Evolutionary conservation across 2,329 filamentous ascomycete species (phyloP), one percentile per base, ranked within the genome.

Genomic region (Xylariales sp.): DNA sequence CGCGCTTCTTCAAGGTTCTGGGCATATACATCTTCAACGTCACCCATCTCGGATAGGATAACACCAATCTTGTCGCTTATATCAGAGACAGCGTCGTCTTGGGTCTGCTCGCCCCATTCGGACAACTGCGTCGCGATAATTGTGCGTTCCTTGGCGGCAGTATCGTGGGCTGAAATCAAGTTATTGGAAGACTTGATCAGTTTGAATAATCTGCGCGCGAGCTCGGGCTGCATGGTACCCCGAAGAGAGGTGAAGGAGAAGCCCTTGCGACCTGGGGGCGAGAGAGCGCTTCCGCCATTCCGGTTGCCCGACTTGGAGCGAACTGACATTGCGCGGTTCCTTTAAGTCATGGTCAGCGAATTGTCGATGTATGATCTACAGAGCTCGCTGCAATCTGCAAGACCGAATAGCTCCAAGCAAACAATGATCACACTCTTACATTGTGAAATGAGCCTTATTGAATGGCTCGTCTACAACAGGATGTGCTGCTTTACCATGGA

Each of bases 61-160:
- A 97, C 91, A 36, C 89, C 93, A 37, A 98, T 74, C 74, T 98
- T 98, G 74, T 97, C 93, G 42, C 86, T 89, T 50, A 98, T 78
- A 58, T 97, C 93, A 37, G 81, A 88, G 54, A 97, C 74, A 36
- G 82, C 80, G 44, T 95, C 88, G 55, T 98, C 93, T 37, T 80
- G 78, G 2, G 90, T 96, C 43, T 86, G 78, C 66, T 97, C 90
- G 41, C 93, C 93, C 93, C 93, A 98, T 51, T 97, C 90, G 6
- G 88, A 95, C 30, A 98, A 78, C 68, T 97, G 91, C 10, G 82
- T 81, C 13, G 90, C 93, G 54, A 97, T 89, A 34, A 81, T 79
- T 43, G 88, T 67, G 40, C 89, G 86, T 69, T 96, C 91, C 42
- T 84, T 85, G 33, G 83, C 88, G 6, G 91, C 93, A 6, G 79